Percentiles rank a stretch among this genome's conserved stretches.
Evolutionary conservation across 73 alveolate genomes (phyloP).

Genomic region (Stentor roeselii): DNA sequence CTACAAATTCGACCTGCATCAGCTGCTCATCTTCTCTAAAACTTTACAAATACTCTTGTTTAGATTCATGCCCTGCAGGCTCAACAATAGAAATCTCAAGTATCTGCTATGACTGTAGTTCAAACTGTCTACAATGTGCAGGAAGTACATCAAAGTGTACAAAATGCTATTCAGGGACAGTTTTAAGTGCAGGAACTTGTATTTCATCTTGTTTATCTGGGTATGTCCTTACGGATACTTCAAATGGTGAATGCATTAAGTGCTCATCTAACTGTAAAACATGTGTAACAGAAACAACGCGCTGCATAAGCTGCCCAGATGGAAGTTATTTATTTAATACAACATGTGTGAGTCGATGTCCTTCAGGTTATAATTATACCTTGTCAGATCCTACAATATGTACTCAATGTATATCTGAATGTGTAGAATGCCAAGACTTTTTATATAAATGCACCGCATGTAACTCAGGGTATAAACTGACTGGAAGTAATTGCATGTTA

Average conservation of each 20-base stretch:
- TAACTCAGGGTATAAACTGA: not conserved
- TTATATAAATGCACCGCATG: not conserved
- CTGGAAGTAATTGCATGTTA: not conserved
- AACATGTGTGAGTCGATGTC: not conserved
- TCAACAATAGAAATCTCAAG: not conserved
- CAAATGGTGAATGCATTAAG: not conserved
- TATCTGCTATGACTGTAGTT: not conserved
- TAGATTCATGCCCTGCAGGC: not conserved
- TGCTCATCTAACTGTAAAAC: conserved; percentile 6
- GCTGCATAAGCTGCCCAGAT: not conserved
- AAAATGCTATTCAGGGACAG: not conserved
- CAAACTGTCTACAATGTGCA: not conserved
- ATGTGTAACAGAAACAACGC: not conserved
- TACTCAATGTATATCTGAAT: not conserved
- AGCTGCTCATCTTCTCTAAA: not conserved
- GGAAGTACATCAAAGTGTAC: not conserved
- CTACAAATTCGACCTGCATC: not conserved
- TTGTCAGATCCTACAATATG: not conserved
- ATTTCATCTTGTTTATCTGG: not conserved
- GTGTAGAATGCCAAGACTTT: not conserved
- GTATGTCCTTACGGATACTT: not conserved
- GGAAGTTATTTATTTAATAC: not conserved
- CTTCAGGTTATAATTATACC: not conserved
- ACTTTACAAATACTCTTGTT: not conserved
- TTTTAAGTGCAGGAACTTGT: conserved; percentile 1